phyloP scores from a whole-genome alignment of 1,139 yeast species.

The Hyphopichia fennica region DNA sequence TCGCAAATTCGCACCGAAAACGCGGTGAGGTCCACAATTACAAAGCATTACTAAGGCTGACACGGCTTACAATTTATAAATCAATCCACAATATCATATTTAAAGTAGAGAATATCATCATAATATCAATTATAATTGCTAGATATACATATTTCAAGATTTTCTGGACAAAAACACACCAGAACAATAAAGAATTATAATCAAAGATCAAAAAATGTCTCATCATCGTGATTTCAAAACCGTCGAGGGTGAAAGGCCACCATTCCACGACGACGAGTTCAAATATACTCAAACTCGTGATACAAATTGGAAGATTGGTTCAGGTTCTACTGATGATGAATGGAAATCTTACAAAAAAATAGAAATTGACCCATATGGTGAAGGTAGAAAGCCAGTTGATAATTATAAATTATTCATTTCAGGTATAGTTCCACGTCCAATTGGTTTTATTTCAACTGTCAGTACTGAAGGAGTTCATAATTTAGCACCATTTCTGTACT shows the following conservation, averaged over 20 bases:
- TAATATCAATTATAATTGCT: too few relatives aligned
- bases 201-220: too few relatives aligned
- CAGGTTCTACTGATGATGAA: slow-evolving; percentile 48
- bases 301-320: slow-evolving; percentile 48
- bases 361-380: slow-evolving; percentile 49
- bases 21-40: too few relatives aligned
- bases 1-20: too few relatives aligned
- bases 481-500: slow-evolving; percentile 62
- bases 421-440: slow-evolving; percentile 58
- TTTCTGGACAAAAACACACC: too few relatives aligned
- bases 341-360: slow-evolving; percentile 46
- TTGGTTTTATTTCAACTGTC: slow-evolving; percentile 55
- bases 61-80: too few relatives aligned
- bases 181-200: too few relatives aligned
- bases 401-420: slow-evolving; percentile 54
- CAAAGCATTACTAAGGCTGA: too few relatives aligned
- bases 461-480: slow-evolving; percentile 44
- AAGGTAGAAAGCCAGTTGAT: slow-evolving; percentile 37
- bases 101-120: too few relatives aligned
- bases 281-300: slow-evolving; percentile 20
- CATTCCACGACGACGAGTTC: slow-evolving; percentile 22
- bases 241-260: slow-evolving; percentile 23
- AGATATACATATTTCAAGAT: too few relatives aligned
- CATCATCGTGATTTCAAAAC: slow-evolving; percentile 26
- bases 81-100: too few relatives aligned